A percentile compares a stretch with the other conserved stretches of the same genome.
Evolutionary conservation across 2,329 filamentous ascomycete genomes (phyloP).

Genomic region (Penicillium nordicum): DNA sequence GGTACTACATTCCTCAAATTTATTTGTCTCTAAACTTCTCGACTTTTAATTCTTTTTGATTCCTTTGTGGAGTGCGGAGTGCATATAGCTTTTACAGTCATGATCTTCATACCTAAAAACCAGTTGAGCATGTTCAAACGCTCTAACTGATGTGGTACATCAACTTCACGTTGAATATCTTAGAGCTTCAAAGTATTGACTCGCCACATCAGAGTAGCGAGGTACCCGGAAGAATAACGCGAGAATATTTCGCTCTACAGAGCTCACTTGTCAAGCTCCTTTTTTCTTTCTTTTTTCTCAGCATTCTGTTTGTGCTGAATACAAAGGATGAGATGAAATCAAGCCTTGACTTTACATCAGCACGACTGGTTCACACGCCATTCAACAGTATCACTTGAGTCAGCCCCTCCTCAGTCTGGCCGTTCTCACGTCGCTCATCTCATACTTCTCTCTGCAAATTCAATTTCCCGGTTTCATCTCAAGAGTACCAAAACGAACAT

Average conservation of each 20-base stretch:
- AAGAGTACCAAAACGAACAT: neutral
- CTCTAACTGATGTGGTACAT: neutral
- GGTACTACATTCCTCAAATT: constrained; percentile 1
- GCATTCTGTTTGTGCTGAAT: neutral
- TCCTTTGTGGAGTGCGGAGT: neutral
- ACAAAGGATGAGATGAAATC: constrained; percentile 7
- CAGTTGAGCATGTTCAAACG: neutral
- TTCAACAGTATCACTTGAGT: neutral
- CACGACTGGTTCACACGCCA: neutral
- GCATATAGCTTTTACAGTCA: neutral
- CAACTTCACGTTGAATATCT: neutral
- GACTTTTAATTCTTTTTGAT: neutral
- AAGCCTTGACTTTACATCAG: neutral
- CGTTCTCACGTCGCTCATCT: neutral
- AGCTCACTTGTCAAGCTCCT: neutral
- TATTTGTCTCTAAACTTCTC: neutral
- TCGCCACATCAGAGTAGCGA: neutral
- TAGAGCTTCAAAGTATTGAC: neutral
- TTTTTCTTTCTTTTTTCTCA: neutral
- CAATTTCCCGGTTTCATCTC: neutral
- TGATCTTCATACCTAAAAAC: neutral
- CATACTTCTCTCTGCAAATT: neutral
- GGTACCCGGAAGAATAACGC: neutral
- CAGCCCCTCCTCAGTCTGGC: neutral
- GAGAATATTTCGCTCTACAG: too few species aligned